phyloP scores from a whole-genome alignment of 2,329 filamentous ascomycete species.

The Diaporthe ilicicola region DNA sequence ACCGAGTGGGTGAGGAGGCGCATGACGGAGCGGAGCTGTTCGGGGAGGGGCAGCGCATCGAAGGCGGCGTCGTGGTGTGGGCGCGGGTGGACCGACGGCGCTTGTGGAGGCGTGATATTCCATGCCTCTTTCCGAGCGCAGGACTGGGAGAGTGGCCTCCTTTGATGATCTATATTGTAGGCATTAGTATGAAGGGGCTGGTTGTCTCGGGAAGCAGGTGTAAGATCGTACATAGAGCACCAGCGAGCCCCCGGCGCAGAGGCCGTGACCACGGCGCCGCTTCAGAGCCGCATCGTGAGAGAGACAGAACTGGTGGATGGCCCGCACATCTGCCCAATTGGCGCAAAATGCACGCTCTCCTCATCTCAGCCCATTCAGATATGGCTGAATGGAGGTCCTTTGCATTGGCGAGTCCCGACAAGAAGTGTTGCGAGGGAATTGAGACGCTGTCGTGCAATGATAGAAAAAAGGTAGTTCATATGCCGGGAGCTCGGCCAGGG shows the following conservation, averaged over 20 bases:
- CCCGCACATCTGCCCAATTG: slow-evolving; percentile 39
- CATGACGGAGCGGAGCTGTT: slow-evolving; percentile 61
- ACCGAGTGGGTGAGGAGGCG: slow-evolving; percentile 63
- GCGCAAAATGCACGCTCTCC: slow-evolving; percentile 42
- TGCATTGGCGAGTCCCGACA: neutral
- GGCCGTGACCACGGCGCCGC: slow-evolving; percentile 10
- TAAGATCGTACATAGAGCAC: neutral
- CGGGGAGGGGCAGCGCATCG: slow-evolving; percentile 45
- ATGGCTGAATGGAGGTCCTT: slow-evolving; percentile 24
- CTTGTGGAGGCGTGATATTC: slow-evolving; percentile 42
- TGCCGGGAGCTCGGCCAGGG: slow-evolving; percentile 4
- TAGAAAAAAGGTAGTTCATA: neutral
- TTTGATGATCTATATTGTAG: neutral
- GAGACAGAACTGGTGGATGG: neutral
- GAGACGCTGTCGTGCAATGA: neutral
- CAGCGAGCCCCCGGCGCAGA: slow-evolving; percentile 21
- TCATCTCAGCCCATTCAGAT: slow-evolving; percentile 44
- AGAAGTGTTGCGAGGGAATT: neutral
- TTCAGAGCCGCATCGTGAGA: slow-evolving; percentile 7
- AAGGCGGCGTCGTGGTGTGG: slow-evolving; percentile 30
- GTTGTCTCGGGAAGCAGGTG: neutral
- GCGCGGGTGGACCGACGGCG: slow-evolving; percentile 47
- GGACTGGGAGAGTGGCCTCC: slow-evolving; percentile 1
- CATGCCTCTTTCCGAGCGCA: slow-evolving; percentile 35
- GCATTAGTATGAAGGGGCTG: neutral